Conservation (phyloP, 139 green algal genomes). For the Gonium pectorale region DNA sequence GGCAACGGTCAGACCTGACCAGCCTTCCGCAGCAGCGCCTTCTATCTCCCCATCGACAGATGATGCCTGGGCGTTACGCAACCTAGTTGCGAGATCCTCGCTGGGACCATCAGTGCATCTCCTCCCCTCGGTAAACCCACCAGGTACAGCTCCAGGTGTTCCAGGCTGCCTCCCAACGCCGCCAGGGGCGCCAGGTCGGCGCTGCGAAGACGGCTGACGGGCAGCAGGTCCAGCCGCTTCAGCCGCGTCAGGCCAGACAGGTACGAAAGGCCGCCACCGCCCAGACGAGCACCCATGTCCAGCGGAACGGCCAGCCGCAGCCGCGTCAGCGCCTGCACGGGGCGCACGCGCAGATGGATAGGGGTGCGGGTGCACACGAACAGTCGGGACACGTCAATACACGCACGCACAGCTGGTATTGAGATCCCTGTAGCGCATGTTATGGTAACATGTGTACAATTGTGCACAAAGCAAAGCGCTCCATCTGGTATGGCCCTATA, state of each 20-base stretch:
- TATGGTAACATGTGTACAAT: no score
- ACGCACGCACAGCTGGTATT: neutral
- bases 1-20: no score
- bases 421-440: neutral
- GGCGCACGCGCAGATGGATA: neutral
- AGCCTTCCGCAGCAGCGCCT: no score
- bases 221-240: constrained; percentile 32
- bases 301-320: constrained; percentile 21
- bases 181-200: constrained; percentile 25
- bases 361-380: neutral
- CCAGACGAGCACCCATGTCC: neutral
- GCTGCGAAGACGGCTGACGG: constrained; percentile 1
- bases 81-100: no score
- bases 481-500: neutral
- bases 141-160: constrained; percentile 38
- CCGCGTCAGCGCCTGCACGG: neutral
- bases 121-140: no score
- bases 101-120: no score
- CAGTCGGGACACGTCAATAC: neutral
- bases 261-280: neutral
- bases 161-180: constrained; percentile 22
- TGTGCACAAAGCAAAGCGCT: neutral
- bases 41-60: no score
- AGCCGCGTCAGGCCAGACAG: neutral
- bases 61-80: no score